These are phyloP conservation scores for Rubus parviflorus DNA, from an alignment of 306 rosid genomes.

Conservation along the genomic window DNA sequence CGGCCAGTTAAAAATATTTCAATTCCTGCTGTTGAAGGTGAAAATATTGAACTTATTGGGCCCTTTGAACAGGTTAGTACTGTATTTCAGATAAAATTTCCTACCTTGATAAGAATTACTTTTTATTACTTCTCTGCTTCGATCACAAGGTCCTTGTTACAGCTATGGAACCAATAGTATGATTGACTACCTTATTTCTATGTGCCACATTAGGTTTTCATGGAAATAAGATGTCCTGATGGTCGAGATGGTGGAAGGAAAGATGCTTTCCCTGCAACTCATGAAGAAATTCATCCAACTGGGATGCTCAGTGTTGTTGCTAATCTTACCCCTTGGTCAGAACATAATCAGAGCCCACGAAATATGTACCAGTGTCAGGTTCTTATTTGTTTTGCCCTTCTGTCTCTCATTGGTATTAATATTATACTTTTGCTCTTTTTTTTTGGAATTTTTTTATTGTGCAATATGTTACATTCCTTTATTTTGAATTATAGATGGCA, in stretches of 20 bases:
- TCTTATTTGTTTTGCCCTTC: constrained; percentile 18
- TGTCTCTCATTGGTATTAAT: constrained; percentile 5
- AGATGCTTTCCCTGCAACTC: constrained; percentile 80
- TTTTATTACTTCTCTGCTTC: constrained; percentile 9
- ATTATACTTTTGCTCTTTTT: background rate
- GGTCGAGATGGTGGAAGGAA: constrained; percentile 94
- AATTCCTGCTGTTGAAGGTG: constrained; percentile 48
- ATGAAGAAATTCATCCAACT: constrained; percentile 97
- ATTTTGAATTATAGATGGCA: constrained; percentile 69
- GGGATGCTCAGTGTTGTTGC: constrained; percentile 96
- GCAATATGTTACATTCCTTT: constrained; percentile 15
- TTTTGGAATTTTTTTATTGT: constrained; percentile 9
- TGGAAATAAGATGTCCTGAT: constrained; percentile 96
- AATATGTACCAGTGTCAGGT: constrained; percentile 99
- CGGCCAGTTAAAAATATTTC: constrained; percentile 86
- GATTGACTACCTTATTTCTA: constrained; percentile 10
- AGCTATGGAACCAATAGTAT: background rate
- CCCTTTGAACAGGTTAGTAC: constrained; percentile 91
- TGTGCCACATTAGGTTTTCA: constrained; percentile 55
- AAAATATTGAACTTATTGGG: constrained; percentile 78
- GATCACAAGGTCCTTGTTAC: background rate
- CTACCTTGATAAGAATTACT: background rate
- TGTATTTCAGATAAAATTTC: background rate
- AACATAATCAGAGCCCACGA: constrained; percentile 98
- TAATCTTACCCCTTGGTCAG: constrained; percentile 96